Base-by-base conservation (phyloP, 306 rosid genomes). In the Sindora glabra region DNA sequence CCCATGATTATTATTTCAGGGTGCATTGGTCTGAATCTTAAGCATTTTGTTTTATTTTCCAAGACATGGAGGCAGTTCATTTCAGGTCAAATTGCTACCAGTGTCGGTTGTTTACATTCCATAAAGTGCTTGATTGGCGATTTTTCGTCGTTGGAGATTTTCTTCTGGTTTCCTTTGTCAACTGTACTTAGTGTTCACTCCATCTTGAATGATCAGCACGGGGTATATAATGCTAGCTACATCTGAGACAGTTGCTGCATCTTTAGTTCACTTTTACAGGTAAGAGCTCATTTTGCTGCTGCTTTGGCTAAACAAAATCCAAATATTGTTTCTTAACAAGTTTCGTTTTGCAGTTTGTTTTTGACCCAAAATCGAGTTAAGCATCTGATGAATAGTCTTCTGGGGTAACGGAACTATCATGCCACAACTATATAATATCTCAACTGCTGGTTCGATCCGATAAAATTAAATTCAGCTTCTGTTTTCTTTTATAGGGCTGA, bases 101-200 rank as follows among this genome's bases (percentile, higher is more conserved):
- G 60, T 75, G 73, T 75, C 84, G 78, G 40, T 80, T 86, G 73
- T 72, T 89, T 62, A 85, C 95, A 38, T 89, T 94, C 84, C 97
- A 94, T 78, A 95, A 89, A 89, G 94, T 94, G 70, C 99, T 89
- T 77, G 90, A 94, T 79, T 89, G 97, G 97, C 88, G 94, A 78
- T 77, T 80, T 76, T 85, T 84, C 64, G 53, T 83, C 72, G 69
- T 84, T 71, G 99, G 96, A 77, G 75, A 82, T 78, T 94, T 94
- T 82, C 94, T 86, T 86, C 81, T 81, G 81, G 95, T 86, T 80
- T 86, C 99, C 68, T 94, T 84, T 76, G 99, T 89, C 69, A 94
- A 94, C 77, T 82, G 94, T 84, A 94, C 99, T 78, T 94, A 94
- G 95, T 77, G 77, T 83, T 82, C 86, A 56, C 75, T 60, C 75